A percentile compares a stretch with the other conserved stretches of the same genome.
phyloP scores from a whole-genome alignment of 2,329 filamentous ascomycete species.

The Macroventuria anomochaeta region DNA sequence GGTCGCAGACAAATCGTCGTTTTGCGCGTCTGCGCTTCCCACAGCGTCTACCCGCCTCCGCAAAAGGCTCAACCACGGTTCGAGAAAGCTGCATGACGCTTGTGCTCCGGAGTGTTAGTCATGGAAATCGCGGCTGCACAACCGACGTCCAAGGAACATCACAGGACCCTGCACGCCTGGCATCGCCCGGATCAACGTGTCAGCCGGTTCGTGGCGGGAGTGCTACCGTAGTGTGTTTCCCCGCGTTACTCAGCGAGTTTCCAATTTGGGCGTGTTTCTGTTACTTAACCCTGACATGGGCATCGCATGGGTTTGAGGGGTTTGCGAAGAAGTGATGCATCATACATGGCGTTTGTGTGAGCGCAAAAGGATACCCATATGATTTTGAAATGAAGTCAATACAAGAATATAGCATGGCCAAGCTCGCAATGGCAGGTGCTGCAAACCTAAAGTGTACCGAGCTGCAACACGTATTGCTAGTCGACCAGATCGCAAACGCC shows the following conservation, averaged over 20 bases:
- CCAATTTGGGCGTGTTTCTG: conserved; percentile 37
- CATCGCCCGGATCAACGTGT: conserved; percentile 30
- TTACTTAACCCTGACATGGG: conserved; percentile 38
- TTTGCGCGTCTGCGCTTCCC: conserved; percentile 27
- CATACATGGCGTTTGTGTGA: conserved; percentile 46
- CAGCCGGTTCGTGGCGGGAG: conserved; percentile 37
- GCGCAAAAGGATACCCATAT: conserved; percentile 44
- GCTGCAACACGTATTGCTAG: conserved; percentile 8
- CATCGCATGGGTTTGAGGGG: conserved; percentile 27
- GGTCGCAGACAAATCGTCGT: conserved; percentile 24
- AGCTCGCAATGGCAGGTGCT: conserved; percentile 15
- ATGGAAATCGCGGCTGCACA: conserved; percentile 38
- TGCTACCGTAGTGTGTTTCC: conserved; percentile 44
- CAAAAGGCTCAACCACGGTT: conserved; percentile 27
- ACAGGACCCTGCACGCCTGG: conserved; percentile 31
- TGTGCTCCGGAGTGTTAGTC: conserved; percentile 42
- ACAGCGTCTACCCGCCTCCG: conserved; percentile 42
- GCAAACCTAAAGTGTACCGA: conserved; percentile 6
- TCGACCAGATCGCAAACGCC: conserved; percentile 26
- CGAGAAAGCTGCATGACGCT: conserved; percentile 40
- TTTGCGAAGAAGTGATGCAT: conserved; percentile 25
- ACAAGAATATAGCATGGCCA: conserved; percentile 15
- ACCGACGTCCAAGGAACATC: conserved; percentile 33
- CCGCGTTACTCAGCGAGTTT: conserved; percentile 35
- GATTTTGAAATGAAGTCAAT: conserved; percentile 34